phyloP scores from a whole-genome alignment of 805 yeast genomes.

The Tetrapisispora pingtungensis region DNA sequence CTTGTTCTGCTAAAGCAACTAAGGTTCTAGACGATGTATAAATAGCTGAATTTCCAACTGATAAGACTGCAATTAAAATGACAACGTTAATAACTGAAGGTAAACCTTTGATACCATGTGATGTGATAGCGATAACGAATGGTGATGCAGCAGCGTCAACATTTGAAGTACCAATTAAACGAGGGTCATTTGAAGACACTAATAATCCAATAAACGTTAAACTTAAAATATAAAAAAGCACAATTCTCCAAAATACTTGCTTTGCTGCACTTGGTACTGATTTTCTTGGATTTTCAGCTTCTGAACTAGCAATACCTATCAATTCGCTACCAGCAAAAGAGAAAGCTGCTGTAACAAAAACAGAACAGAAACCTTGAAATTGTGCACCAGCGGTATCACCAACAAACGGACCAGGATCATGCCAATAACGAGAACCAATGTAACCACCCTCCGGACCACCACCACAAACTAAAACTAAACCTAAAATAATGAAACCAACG shows the following conservation, averaged over 20 bases:
- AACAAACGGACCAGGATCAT: constrained; percentile 51
- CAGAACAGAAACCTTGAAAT: constrained; percentile 60
- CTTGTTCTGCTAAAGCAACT: constrained; percentile 52
- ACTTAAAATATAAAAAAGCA: constrained; percentile 38
- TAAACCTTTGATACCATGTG: constrained; percentile 54
- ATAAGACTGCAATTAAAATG: constrained; percentile 53
- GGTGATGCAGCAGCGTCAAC: constrained; percentile 65
- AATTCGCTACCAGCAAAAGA: constrained; percentile 46
- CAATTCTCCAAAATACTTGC: constrained; percentile 48
- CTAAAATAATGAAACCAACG: constrained; percentile 41
- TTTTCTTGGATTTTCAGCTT: constrained; percentile 38
- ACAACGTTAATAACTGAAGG: constrained; percentile 62
- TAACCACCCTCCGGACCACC: constrained; percentile 37
- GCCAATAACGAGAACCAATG: constrained; percentile 40
- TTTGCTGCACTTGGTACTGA: constrained; percentile 43
- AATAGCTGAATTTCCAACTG: constrained; percentile 67
- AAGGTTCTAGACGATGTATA: constrained; percentile 61
- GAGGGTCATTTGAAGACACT: constrained; percentile 36
- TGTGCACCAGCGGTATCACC: constrained; percentile 29
- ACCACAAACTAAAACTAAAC: constrained; percentile 36
- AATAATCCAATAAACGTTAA: constrained; percentile 37
- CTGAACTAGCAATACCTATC: constrained; percentile 43
- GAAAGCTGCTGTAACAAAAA: constrained; percentile 66
- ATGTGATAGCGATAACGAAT: constrained; percentile 59
- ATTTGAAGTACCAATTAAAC: constrained; percentile 39